Evolutionary conservation across 176 grass and related monocot genomes (phyloP).

Genomic region (Cocos nucifera): DNA sequence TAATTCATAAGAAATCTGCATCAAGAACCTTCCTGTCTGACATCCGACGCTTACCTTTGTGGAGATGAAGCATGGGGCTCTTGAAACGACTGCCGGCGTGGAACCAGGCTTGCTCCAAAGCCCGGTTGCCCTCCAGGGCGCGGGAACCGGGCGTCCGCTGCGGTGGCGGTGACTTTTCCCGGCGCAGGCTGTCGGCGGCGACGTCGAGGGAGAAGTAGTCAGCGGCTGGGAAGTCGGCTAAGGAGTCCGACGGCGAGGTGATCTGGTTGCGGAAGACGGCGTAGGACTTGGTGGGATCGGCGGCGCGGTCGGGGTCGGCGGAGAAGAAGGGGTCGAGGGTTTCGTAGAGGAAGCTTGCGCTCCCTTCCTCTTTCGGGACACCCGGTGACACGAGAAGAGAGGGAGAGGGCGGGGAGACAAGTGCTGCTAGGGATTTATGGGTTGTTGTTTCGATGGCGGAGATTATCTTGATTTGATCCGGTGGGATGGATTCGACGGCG

Average conservation of each 20-base stretch:
- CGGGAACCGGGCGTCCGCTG: neutral
- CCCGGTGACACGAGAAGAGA: neutral
- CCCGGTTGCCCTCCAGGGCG: slow-evolving; percentile 15
- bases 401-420: neutral
- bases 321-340: slow-evolving; percentile 17
- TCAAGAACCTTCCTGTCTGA: too few relatives aligned
- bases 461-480: too few relatives aligned
- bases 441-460: too few relatives aligned
- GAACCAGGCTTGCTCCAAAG: slow-evolving; percentile 73
- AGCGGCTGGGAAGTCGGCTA: slow-evolving; percentile 28
- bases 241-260: slow-evolving; percentile 32
- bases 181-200: neutral
- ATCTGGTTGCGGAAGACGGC: slow-evolving; percentile 80
- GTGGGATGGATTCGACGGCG: too few relatives aligned
- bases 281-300: slow-evolving; percentile 36
- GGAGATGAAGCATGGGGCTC: slow-evolving; percentile 98
- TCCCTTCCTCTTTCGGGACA: neutral
- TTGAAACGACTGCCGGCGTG: slow-evolving; percentile 48
- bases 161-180: neutral
- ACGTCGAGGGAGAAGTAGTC: slow-evolving; percentile 87
- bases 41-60: slow-evolving; percentile 44
- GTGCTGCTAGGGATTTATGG: too few relatives aligned
- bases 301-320: neutral
- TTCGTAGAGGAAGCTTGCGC: slow-evolving; percentile 42
- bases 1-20: too few relatives aligned